Evolutionary conservation across 768 basidiomycete species (phyloP), one percentile per base, ranked within the genome.

Genomic region (Exidia glandulosa): DNA sequence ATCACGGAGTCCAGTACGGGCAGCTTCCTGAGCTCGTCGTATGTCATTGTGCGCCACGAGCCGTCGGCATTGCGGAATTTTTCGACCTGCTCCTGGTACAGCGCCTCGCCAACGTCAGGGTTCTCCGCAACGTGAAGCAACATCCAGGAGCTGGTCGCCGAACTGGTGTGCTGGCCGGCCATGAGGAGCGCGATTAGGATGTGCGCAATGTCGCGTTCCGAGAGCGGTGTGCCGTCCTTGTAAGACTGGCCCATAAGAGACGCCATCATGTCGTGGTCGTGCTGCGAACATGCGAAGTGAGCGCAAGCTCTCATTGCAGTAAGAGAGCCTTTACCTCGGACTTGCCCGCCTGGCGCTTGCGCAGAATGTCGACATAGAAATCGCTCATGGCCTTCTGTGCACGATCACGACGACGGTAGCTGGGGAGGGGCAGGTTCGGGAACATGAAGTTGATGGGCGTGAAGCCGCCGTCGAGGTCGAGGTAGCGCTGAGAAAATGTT

Each of bases 111-210:
- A 62, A 94, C 66, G 29, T 88, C 83, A 1, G 80, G 81, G 54
- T 85, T 81, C 63, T 82, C 75, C 31, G 94, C 95, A 32, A 98
- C 71, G 68, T 96, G 92, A 47, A 97, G 81, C 37, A 98, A 77
- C 16, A 86, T 70, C 96, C 96, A 99, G 10, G 93, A 87, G 32
- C 85, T 85, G 25, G 91, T 87, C 2, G 96, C 87, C 14, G 96
- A 96, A 66, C 89, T 91, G 0, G 96, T 99, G 74, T 99, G 96
- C 75, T 99, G 96, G 37, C 96, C 96, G 48, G 96, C 96, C 96
- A 99, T 98, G 63, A 99, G 85, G 52, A 99, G 82, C 16, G 96
- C 96, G 67, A 97, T 99, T 87, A 99, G 85, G 69, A 99, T 94
- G 70, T 98, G 96, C 0, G 96, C 94, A 61, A 98, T 88, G 72